Evolutionary conservation across 1,139 yeast genomes (phyloP).

Genomic region (Yamadazyma triangularis): DNA sequence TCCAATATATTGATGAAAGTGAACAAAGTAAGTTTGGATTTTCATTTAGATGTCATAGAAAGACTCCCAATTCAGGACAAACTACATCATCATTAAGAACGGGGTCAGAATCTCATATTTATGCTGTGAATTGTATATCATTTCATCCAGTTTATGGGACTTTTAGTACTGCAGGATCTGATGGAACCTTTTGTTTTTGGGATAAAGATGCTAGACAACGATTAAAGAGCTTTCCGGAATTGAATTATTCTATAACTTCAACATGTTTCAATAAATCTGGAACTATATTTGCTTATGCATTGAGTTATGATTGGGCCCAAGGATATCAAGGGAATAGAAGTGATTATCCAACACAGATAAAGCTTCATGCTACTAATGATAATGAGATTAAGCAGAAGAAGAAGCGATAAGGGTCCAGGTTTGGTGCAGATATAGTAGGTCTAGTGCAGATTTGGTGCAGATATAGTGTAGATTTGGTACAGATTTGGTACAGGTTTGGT

Average conservation of each 20-base stretch:
- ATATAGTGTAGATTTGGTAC: too few species aligned
- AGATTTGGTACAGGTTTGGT: too few species aligned
- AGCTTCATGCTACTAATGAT: constrained; percentile 80
- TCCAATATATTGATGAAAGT: constrained; percentile 83
- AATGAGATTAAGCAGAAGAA: constrained; percentile 83
- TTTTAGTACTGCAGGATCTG: constrained; percentile 91
- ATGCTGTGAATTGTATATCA: constrained; percentile 72
- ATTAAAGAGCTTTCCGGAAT: constrained; percentile 71
- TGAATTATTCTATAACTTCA: constrained; percentile 71
- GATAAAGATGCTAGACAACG: constrained; percentile 92
- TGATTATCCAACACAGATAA: constrained; percentile 70
- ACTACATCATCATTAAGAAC: constrained; percentile 35
- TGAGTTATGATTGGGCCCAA: constrained; percentile 93
- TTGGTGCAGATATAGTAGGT: too few species aligned
- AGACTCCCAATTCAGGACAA: constrained; percentile 26
- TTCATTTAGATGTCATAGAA: constrained; percentile 92
- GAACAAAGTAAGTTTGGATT: constrained; percentile 73
- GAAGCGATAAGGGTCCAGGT: too few species aligned
- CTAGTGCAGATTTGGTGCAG: too few species aligned
- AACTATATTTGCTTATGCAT: constrained; percentile 81
- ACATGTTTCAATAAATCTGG: constrained; percentile 84
- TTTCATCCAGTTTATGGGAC: constrained; percentile 93
- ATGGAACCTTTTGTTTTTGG: constrained; percentile 94
- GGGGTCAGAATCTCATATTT: constrained; percentile 51
- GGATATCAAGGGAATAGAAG: constrained; percentile 78